These are phyloP conservation scores for Sporothrix euskadiensis DNA, from an alignment of 2,329 filamentous ascomycete genomes.

Conservation along the genomic window DNA sequence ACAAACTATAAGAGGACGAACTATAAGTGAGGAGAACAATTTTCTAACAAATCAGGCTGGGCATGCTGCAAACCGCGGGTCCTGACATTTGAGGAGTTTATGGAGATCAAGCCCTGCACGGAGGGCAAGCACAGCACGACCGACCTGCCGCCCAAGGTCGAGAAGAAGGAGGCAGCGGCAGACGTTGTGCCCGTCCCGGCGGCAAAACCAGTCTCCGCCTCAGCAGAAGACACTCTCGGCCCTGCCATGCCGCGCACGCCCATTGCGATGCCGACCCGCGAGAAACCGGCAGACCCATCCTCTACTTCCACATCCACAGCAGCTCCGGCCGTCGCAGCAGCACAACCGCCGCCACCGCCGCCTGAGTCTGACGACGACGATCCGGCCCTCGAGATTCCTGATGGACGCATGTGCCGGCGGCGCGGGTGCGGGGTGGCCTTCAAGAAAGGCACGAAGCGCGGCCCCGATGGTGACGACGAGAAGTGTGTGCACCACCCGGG, in stretches of 20 bases:
- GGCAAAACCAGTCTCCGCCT: not conserved
- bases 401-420: slow-evolving; percentile 74
- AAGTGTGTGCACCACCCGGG: slow-evolving; percentile 88
- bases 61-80: slow-evolving; percentile 98
- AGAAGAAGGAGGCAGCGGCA: slow-evolving; percentile 55
- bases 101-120: slow-evolving; percentile 87
- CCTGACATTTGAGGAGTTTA: slow-evolving; percentile 97
- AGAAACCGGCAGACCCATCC: not conserved
- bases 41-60: slow-evolving; percentile 66
- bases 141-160: slow-evolving; percentile 64
- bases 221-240: slow-evolving; percentile 33
- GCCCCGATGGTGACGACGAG: slow-evolving; percentile 59
- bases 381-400: slow-evolving; percentile 68
- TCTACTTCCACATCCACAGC: not conserved
- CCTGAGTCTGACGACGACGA: slow-evolving; percentile 89
- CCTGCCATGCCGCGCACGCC: slow-evolving; percentile 44
- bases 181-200: slow-evolving; percentile 54
- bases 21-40: not conserved
- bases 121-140: slow-evolving; percentile 89
- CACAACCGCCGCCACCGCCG: slow-evolving; percentile 54
- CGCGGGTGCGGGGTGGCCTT: slow-evolving; percentile 71
- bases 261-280: slow-evolving; percentile 47
- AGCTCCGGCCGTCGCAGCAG: slow-evolving; percentile 37
- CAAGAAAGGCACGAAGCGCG: slow-evolving; percentile 53
- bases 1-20: not conserved